Percentiles rank a stretch among this genome's conserved stretches.
Evolutionary conservation across 495 filamentous ascomycete species (phyloP).

Genomic region (Beverwykella pulmonaria): DNA sequence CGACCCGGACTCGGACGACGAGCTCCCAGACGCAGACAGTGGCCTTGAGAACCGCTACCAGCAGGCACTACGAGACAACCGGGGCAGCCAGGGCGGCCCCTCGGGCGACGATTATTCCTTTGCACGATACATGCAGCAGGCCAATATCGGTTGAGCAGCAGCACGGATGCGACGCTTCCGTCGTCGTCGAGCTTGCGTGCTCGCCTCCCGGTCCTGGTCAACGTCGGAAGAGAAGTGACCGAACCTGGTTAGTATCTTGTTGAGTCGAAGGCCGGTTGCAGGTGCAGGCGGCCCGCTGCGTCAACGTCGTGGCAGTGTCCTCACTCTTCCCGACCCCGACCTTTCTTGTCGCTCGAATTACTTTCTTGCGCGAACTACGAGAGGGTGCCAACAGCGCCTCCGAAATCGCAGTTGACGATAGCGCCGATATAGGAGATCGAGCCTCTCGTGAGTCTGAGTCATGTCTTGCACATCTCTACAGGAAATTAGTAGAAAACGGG

Average conservation of each 20-base stretch:
- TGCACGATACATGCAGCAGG: constrained; percentile 56
- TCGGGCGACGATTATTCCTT: constrained; percentile 60
- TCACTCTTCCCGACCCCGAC: not conserved
- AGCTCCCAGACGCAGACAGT: constrained; percentile 32
- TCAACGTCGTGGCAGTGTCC: constrained; percentile 5
- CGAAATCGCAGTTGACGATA: not conserved
- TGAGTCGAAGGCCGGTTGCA: not conserved
- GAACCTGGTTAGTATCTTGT: constrained; percentile 9
- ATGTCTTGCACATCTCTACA: constrained; percentile 17
- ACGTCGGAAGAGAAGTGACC: not conserved
- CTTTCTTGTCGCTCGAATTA: not conserved
- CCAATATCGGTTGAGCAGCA: constrained; percentile 37
- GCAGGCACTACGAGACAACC: constrained; percentile 55
- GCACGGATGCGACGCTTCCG: not conserved
- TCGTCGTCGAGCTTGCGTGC: constrained; percentile 1
- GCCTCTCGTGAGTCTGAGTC: not conserved
- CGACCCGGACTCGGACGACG: constrained; percentile 51
- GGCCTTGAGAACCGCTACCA: constrained; percentile 65
- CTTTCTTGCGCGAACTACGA: not conserved
- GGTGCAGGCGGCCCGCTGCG: not conserved
- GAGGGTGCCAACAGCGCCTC: not conserved
- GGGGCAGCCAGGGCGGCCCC: constrained; percentile 44
- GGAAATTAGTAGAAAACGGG: not conserved
- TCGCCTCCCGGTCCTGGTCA: constrained; percentile 20
- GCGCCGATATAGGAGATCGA: not conserved